Base-by-base conservation (phyloP, 2,329 filamentous ascomycete genomes). In the Nemania abortiva region DNA sequence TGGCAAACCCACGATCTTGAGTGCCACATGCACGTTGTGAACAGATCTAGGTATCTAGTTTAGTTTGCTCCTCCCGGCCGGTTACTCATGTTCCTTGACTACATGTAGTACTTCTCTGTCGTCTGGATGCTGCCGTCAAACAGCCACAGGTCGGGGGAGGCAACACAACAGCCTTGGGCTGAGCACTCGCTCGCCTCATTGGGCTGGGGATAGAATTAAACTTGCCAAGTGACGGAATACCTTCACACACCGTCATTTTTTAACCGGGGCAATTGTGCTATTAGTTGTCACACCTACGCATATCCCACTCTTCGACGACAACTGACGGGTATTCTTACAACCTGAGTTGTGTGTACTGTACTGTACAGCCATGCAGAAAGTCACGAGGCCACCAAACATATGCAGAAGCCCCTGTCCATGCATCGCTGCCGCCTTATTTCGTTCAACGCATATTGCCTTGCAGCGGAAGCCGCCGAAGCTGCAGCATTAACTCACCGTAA, bases 391-490 rank as follows among this genome's bases (percentile, higher is more conserved):
- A 73, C 49, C 59, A 58, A 42, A 29, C 57, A 63, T 65, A 58
- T 66, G 67, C 64, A 62, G 39, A 68, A 50, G 15, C 18, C 66
- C 62, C 66, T 71, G 63, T 63, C 69, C 34, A 65, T 75, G 72
- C 63, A 66, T 73, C 70, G 64, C 68, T 71, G 47, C 69, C 65
- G 67, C 63, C 72, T 63, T 70, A 63, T 63, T 67, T 52, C 65
- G 62, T 72, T 50, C 59, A 66, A 68, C 65, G 62, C 69, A 71
- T 67, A 66, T 71, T 74, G 56, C 69, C 66, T 68, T 73, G 70
- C 74, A 72, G 68, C 75, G 73, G 74, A 74, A 70, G 67, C 68
- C 73, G 70, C 72, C 74, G 68, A 65, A 66, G 58, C 39, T 65
- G 60, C 69, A 57, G 24, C 42, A 57, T 27, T 13, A 64, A 37